These are phyloP conservation scores for Purshia tridentata DNA, from an alignment of 306 rosid genomes.

Conservation along the genomic window DNA sequence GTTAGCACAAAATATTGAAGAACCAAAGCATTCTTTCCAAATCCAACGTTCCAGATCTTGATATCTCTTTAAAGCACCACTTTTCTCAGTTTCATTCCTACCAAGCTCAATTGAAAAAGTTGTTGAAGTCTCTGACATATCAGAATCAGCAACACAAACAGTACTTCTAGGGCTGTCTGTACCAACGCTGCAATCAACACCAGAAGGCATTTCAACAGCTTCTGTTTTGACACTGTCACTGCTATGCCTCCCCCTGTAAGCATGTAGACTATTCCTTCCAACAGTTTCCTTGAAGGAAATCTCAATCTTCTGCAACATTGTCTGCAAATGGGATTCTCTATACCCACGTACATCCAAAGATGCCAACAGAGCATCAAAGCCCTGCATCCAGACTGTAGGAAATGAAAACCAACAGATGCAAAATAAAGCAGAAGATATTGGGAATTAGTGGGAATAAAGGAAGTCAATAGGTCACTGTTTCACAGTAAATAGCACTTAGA, in stretches of 20 bases:
- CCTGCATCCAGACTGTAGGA: conserved; percentile 42
- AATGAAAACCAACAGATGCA: conserved; percentile 17
- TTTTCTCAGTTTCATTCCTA: conserved; percentile 43
- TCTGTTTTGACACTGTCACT: conserved; percentile 36
- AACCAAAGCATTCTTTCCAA: conserved; percentile 56
- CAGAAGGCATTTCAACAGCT: conserved; percentile 30
- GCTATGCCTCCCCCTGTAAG: conserved; percentile 28
- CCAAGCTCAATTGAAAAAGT: conserved; percentile 63
- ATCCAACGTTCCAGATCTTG: conserved; percentile 74
- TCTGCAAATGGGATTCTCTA: conserved; percentile 72
- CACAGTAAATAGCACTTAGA: neutral
- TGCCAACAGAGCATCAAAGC: conserved; percentile 66
- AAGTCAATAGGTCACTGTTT: neutral
- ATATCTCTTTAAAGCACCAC: conserved; percentile 53
- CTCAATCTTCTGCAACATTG: conserved; percentile 58
- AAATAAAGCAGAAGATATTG: conserved; percentile 8
- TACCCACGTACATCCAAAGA: conserved; percentile 70
- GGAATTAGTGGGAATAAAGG: neutral
- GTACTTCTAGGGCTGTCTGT: conserved; percentile 37
- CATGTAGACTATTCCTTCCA: conserved; percentile 33
- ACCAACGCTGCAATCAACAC: conserved; percentile 32
- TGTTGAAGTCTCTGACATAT: conserved; percentile 50
- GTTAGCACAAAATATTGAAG: conserved; percentile 44
- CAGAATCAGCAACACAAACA: conserved; percentile 36
- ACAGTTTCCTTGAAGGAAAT: conserved; percentile 54